Percentiles rank a stretch among this genome's conserved stretches.
These are phyloP conservation scores for Amphibolis antarctica DNA, from an alignment of 106 monocot genomes.

Conservation along the genomic window DNA sequence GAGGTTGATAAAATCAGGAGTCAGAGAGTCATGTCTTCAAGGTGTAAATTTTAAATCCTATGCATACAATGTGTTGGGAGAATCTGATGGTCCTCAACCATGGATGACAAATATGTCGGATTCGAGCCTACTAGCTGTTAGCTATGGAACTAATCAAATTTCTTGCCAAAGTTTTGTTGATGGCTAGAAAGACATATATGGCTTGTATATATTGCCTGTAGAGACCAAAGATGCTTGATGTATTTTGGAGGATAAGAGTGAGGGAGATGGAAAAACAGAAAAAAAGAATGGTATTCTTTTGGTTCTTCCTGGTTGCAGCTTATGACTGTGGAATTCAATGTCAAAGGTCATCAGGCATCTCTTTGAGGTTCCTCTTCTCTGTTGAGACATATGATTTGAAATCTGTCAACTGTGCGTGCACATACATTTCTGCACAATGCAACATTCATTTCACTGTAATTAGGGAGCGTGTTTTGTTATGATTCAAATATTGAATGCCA, in stretches of 20 bases:
- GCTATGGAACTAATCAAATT: conserved; percentile 79
- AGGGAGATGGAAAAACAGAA: no score
- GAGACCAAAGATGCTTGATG: no score
- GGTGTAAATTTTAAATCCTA: conserved; percentile 36
- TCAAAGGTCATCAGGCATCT: no score
- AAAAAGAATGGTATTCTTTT: no score
- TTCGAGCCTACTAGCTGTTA: conserved; percentile 50
- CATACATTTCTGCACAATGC: not conserved
- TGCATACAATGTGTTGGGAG: conserved; percentile 71
- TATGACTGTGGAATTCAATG: no score
- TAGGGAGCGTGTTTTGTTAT: no score
- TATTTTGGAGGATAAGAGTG: no score
- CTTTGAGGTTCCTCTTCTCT: no score
- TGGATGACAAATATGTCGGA: conserved; percentile 84
- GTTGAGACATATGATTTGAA: no score
- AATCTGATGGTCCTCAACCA: conserved; percentile 40
- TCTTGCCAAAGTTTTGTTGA: conserved; percentile 29
- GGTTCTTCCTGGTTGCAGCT: no score
- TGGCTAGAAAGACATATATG: not conserved
- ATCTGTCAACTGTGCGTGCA: not conserved
- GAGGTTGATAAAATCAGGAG: conserved; percentile 31
- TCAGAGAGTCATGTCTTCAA: conserved; percentile 21
- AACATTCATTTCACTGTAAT: not conserved
- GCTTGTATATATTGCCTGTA: not conserved
- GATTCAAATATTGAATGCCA: not conserved